Base-by-base conservation (phyloP, 2,329 filamentous ascomycete species). In the Pseudogymnoascus sp. region DNA sequence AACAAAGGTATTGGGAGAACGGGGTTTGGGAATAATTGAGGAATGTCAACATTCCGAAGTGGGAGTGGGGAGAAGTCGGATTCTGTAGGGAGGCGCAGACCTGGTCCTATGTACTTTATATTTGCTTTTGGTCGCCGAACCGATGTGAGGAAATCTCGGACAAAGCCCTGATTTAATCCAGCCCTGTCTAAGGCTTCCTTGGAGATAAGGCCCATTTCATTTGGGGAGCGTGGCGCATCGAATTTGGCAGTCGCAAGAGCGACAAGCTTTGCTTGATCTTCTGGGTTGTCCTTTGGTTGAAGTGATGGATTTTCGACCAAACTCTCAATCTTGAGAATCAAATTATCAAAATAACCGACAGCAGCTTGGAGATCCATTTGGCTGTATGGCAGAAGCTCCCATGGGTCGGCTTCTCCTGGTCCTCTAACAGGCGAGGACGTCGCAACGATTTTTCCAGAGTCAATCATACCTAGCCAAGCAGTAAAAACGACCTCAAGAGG, bases 401-500 rank as follows among this genome's bases (percentile, higher is more conserved):
- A 67, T 17, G 66, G 66, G 21, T 36, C 58, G 13, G 12, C 12
- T 35, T 64, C 31, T 51, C 39, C 27, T 29, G 31, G 29, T 21
- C 38, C 36, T 61, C 25, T 41, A 29, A 38, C 29, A 15, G n/a
- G 58, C 2, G 31, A 36, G 63, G 35, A 48, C 38, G 27, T 44
- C 31, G 64, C 66, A 12, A 51, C 39, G 27, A 67, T 44, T 59
- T 68, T 68, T 33, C 63, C 61, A 0, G 58, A 36, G 9, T 63
- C 59, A 17, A 67, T 61, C 59, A 67, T 64, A 15, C 48, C 63
- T 2, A 68, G 55, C 66, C 66, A 68, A 4, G 59, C 41, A 33
- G 36, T 62, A 9, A 68, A 61, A 25, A 68, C 61, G 12, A 65
- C 61, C 48, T 68, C 66, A n/a, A 68, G 64, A 13, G 65, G 67